phyloP scores from a whole-genome alignment of 2,329 filamentous ascomycete species.

The Gaeumannomyces sp. region DNA sequence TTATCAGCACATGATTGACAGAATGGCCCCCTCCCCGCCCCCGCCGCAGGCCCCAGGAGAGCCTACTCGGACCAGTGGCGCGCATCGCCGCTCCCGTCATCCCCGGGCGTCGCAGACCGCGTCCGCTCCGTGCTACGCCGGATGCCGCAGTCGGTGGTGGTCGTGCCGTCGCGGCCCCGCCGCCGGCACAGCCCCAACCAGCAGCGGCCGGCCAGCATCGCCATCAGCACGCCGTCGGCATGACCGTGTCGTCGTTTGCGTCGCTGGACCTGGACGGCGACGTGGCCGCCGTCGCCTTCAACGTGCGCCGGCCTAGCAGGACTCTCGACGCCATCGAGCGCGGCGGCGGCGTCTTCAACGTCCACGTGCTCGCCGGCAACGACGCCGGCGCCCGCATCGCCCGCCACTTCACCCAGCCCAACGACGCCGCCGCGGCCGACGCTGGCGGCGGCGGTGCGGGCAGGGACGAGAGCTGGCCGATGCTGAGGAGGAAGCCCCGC shows the following conservation, averaged over 20 bases:
- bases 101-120: slow-evolving; percentile 34
- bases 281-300: slow-evolving; percentile 48
- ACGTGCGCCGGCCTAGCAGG: slow-evolving; percentile 49
- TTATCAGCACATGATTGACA: too few species aligned
- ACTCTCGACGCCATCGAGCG: slow-evolving; percentile 46
- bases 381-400: slow-evolving; percentile 42
- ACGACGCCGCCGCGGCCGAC: slow-evolving; percentile 25
- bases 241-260: slow-evolving; percentile 57
- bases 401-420: slow-evolving; percentile 45
- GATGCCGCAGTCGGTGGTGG: slow-evolving; percentile 48
- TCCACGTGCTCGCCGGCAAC: slow-evolving; percentile 47
- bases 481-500: slow-evolving; percentile 15
- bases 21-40: background rate
- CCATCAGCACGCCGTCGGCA: slow-evolving; percentile 30
- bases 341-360: slow-evolving; percentile 41
- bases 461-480: slow-evolving; percentile 26
- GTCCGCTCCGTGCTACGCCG: slow-evolving; percentile 48
- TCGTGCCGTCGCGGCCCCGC: slow-evolving; percentile 31
- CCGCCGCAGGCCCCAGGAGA: background rate
- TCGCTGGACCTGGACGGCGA: slow-evolving; percentile 44
- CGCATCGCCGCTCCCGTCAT: slow-evolving; percentile 11
- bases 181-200: slow-evolving; percentile 26
- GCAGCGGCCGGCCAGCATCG: slow-evolving; percentile 1
- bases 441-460: slow-evolving; percentile 26
- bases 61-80: slow-evolving; percentile 2